phyloP scores from a whole-genome alignment of 192 early-diverging fungal species.

The Coemansia interrupta region DNA sequence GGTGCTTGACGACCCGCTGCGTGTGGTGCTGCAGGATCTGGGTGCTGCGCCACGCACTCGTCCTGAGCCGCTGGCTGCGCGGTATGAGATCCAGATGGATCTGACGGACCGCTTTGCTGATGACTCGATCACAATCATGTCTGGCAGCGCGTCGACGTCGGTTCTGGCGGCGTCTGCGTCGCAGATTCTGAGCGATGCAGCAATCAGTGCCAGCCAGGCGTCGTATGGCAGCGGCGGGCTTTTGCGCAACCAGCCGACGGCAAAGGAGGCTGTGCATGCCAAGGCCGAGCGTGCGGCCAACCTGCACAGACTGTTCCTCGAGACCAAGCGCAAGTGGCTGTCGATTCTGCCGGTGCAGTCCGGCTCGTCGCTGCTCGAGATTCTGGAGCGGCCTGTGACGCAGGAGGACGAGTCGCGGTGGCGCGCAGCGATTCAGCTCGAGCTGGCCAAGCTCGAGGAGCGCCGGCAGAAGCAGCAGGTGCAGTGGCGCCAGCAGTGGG shows the following conservation, averaged over 20 bases:
- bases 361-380: constrained; percentile 78
- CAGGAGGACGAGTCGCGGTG: constrained; percentile 70
- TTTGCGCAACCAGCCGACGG: constrained; percentile 44
- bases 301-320: constrained; percentile 70
- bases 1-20: constrained; percentile 60
- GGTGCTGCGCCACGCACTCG: constrained; percentile 57
- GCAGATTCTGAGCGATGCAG: constrained; percentile 54
- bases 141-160: constrained; percentile 49
- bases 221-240: constrained; percentile 49
- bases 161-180: constrained; percentile 51
- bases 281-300: constrained; percentile 54
- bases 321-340: constrained; percentile 86
- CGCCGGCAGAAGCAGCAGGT: constrained; percentile 39
- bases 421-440: constrained; percentile 49
- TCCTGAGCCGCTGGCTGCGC: constrained; percentile 40
- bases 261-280: constrained; percentile 54
- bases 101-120: constrained; percentile 61
- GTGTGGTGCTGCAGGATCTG: constrained; percentile 65
- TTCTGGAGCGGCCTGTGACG: constrained; percentile 72
- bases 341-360: constrained; percentile 82
- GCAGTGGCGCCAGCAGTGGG: constrained; percentile 53
- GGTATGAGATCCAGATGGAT: constrained; percentile 51
- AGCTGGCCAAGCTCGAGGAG: constrained; percentile 53
- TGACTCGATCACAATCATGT: constrained; percentile 54
- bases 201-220: constrained; percentile 48